Percentiles rank a stretch among this genome's conserved stretches.
Evolutionary conservation across 257 asterid species (phyloP).

Genomic region (Verbascum thapsus): DNA sequence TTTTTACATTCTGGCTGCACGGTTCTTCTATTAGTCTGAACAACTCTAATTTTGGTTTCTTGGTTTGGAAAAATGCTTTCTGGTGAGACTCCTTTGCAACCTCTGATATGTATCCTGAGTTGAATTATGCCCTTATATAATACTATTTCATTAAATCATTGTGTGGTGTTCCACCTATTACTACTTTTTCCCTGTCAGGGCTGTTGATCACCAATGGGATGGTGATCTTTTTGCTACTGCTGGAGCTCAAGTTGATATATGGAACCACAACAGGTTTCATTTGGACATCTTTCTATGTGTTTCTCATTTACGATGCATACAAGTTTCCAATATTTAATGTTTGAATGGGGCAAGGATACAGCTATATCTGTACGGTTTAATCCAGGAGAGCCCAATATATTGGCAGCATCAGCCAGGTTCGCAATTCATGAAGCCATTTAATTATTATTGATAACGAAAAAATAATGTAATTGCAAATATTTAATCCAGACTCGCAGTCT

Average conservation of each 20-base stretch:
- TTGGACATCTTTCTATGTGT: background rate
- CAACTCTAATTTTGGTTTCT: conserved; percentile 21
- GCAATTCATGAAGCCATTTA: conserved; percentile 24
- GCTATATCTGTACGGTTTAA: conserved; percentile 82
- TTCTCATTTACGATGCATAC: background rate
- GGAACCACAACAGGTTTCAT: conserved; percentile 91
- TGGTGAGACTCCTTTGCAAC: conserved; percentile 49
- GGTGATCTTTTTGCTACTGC: conserved; percentile 95
- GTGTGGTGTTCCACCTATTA: conserved; percentile 7
- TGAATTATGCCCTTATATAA: background rate
- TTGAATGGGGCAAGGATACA: conserved; percentile 77
- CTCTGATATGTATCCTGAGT: conserved; percentile 1
- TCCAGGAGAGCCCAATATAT: conserved; percentile 87
- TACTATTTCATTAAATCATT: background rate
- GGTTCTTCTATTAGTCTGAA: conserved; percentile 24
- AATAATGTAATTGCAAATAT: conserved; percentile 5
- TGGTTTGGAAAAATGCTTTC: conserved; percentile 72
- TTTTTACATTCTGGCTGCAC: conserved; percentile 20
- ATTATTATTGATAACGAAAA: conserved; percentile 11
- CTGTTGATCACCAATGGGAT: conserved; percentile 89
- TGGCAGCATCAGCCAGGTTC: conserved; percentile 91
- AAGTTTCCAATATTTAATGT: conserved; percentile 22
- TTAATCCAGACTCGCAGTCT: conserved; percentile 21
- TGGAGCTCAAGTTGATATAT: conserved; percentile 93
- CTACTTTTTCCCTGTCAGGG: conserved; percentile 53